Percentiles rank a stretch among this genome's conserved stretches.
phyloP scores from a whole-genome alignment of 208 protist species.

The Acanthamoeba lenticulata region DNA sequence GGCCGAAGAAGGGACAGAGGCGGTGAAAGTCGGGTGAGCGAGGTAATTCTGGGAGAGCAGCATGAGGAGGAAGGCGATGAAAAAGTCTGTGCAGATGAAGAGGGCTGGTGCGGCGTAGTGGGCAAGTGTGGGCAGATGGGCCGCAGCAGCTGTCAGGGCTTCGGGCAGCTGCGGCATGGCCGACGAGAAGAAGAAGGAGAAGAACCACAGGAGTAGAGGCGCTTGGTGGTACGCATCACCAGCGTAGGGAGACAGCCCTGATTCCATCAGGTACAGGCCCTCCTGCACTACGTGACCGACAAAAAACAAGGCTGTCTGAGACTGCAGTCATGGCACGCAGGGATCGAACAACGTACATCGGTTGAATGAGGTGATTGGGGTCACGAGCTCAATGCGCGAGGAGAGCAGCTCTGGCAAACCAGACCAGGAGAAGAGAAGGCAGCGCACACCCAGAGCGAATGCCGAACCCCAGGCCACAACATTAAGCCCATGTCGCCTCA shows the following conservation, averaged over 20 bases:
- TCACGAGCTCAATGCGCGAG: constrained; percentile 53
- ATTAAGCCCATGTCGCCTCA: neutral
- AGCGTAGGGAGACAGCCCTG: constrained; percentile 52
- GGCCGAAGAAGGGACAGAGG: neutral
- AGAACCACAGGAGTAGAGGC: constrained; percentile 59
- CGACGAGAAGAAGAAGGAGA: constrained; percentile 39
- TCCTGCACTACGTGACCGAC: constrained; percentile 32
- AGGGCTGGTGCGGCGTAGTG: constrained; percentile 13
- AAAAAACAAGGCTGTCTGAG: neutral
- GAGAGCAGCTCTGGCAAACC: constrained; percentile 25
- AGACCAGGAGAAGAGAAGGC: constrained; percentile 11
- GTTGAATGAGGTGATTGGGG: constrained; percentile 58
- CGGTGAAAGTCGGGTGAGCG: constrained; percentile 54
- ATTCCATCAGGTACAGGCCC: constrained; percentile 21
- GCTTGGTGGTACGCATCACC: constrained; percentile 68
- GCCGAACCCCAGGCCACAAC: constrained; percentile 17
- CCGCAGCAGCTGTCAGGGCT: neutral
- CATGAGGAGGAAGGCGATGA: constrained; percentile 67
- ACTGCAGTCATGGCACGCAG: neutral
- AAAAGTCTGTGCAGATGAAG: constrained; percentile 55
- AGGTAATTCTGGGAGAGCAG: constrained; percentile 48
- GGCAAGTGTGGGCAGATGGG: neutral
- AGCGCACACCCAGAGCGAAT: constrained; percentile 34
- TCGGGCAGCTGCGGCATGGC: neutral
- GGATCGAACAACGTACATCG: constrained; percentile 17